These are phyloP conservation scores for Phytophthora chlamydospora DNA, from an alignment of 352 stramenopile genomes.

Conservation along the genomic window DNA sequence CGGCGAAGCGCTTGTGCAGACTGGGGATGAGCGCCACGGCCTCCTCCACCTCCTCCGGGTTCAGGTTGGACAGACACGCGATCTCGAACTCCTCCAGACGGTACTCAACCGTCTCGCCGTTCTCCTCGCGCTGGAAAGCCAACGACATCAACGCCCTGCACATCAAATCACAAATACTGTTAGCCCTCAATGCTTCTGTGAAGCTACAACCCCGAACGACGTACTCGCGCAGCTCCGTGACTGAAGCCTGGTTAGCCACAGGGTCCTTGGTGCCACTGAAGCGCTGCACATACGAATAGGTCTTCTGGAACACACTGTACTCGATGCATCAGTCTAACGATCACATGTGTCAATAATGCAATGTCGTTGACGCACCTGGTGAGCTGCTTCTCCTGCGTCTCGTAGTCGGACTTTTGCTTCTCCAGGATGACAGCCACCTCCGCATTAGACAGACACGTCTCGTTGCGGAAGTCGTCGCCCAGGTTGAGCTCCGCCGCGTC, in stretches of 20 bases:
- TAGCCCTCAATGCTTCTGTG: background rate
- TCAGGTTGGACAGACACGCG: constrained; percentile 90
- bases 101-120: constrained; percentile 71
- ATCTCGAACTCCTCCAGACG: constrained; percentile 92
- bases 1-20: constrained; percentile 87
- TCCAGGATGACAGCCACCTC: constrained; percentile 91
- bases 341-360: background rate
- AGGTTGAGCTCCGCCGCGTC: constrained; percentile 90
- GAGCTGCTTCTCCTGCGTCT: constrained; percentile 91
- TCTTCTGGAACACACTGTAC: constrained; percentile 90
- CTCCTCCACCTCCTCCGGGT: constrained; percentile 90
- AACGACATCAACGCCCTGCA: constrained; percentile 85
- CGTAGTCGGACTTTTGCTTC: constrained; percentile 91
- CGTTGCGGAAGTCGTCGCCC: constrained; percentile 88
- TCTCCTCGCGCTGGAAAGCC: constrained; percentile 81
- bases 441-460: constrained; percentile 90
- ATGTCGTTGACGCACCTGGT: constrained; percentile 54
- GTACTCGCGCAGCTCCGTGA: constrained; percentile 89
- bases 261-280: constrained; percentile 93
- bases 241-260: constrained; percentile 89
- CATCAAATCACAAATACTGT: constrained; percentile 1
- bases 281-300: constrained; percentile 91
- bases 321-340: background rate
- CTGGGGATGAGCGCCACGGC: constrained; percentile 89
- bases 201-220: constrained; percentile 15